Percentiles rank a stretch among this genome's conserved stretches.
These are phyloP conservation scores for Aspergillus oerlinghausenensis DNA, from an alignment of 2,329 filamentous ascomycete genomes.

Conservation along the genomic window DNA sequence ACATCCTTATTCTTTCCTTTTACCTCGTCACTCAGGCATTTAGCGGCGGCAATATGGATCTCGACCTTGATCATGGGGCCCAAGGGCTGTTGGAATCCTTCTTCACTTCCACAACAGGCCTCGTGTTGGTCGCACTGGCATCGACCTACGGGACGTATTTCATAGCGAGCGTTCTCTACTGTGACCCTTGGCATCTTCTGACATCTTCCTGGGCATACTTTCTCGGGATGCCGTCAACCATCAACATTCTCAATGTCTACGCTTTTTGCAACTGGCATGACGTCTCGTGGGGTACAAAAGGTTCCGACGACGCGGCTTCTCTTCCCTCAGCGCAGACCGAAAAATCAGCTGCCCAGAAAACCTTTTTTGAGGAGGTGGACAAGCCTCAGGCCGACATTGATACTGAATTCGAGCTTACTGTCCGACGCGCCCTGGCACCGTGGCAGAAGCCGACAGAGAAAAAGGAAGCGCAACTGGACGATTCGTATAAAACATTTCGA, in stretches of 20 bases:
- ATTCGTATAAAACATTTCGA: constrained; percentile 99
- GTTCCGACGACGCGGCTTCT: constrained; percentile 89
- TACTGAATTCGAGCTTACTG: constrained; percentile 91
- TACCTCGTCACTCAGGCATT: constrained; percentile 87
- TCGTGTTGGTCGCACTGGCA: constrained; percentile 88
- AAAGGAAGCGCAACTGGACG: constrained; percentile 84
- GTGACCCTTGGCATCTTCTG: constrained; percentile 99
- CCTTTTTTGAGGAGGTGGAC: constrained; percentile 91
- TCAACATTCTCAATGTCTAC: constrained; percentile 99
- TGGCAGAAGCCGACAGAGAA: constrained; percentile 71
- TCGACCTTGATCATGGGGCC: constrained; percentile 60
- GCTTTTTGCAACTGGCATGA: constrained; percentile 99
- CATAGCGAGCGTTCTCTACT: constrained; percentile 91
- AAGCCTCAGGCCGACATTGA: constrained; percentile 98
- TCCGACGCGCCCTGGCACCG: constrained; percentile 85
- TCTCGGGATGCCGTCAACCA: constrained; percentile 90
- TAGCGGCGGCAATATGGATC: constrained; percentile 51
- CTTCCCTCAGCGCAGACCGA: constrained; percentile 83
- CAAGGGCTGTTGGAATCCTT: constrained; percentile 70
- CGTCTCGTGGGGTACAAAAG: constrained; percentile 99
- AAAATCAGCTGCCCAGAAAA: constrained; percentile 82
- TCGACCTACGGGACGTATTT: constrained; percentile 98
- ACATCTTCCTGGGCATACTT: constrained; percentile 94
- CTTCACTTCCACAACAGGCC: constrained; percentile 75
- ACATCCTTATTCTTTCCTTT: constrained; percentile 80